A percentile compares a stretch with the other conserved stretches of the same genome.
Conservation (phyloP, 345 rosid species). For the Eucalyptus victrix region DNA sequence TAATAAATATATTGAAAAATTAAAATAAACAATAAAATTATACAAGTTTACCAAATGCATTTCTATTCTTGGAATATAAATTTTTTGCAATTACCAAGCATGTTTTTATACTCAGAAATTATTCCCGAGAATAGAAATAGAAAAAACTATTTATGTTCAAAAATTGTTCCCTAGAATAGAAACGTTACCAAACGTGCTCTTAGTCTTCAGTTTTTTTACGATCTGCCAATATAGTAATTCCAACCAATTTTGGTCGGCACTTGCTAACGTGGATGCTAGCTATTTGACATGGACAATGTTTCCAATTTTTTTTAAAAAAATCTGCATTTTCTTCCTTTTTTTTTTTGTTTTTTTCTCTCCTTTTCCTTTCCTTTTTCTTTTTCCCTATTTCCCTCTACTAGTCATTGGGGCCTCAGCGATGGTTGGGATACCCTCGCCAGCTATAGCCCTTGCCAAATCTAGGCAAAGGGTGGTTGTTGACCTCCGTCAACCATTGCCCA, state of each 20-base stretch:
- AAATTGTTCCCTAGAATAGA: accelerated
- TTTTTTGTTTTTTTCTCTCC: accelerated
- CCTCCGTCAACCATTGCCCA: neutral
- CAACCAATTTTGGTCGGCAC: neutral
- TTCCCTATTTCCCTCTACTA: neutral
- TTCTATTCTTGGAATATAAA: too few species aligned
- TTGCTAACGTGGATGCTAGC: accelerated
- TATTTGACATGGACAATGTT: neutral
- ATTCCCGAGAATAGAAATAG: accelerated
- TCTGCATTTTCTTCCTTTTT: neutral
- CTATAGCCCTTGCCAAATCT: neutral
- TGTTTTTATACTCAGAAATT: too few species aligned
- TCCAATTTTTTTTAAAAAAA: neutral
- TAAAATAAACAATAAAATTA: too few species aligned
- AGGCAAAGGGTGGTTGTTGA: neutral
- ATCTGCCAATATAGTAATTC: neutral
- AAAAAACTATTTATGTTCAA: too few species aligned
- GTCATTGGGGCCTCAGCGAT: accelerated
- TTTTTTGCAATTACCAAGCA: too few species aligned
- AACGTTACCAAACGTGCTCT: too few species aligned
- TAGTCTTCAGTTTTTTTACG: accelerated
- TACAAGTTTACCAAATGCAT: too few species aligned
- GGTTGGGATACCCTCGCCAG: accelerated
- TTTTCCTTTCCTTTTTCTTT: neutral
- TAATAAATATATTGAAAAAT: too few species aligned